Evolutionary conservation across 257 asterid genomes (phyloP), one percentile per base, ranked within the genome.

Genomic region (Fraxinus quadrangulata): DNA sequence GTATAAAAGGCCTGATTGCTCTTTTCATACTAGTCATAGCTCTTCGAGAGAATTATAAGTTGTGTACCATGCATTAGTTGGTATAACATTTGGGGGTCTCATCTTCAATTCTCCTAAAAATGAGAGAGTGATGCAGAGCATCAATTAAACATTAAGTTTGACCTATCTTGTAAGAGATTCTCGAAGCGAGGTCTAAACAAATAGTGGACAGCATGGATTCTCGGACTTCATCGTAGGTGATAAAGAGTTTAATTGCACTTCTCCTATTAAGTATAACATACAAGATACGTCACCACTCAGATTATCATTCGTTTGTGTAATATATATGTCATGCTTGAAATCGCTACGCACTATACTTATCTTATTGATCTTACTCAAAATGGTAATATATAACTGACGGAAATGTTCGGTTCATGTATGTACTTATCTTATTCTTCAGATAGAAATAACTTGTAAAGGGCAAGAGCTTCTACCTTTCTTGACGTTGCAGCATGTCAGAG

Each of bases 401-500:
- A 56, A 17, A 56, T 61, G 26, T 49, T 66, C n/a, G 42, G 31
- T 39, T 56, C 6, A 14, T 66, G 21, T 2, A 17, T 17, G 21
- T 51, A 19, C 19, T 9, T 51, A 11, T 42, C 51, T 42, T 56
- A 26, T 21, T 61, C 8, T 73, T 49, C 97, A 94, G 99, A 89
- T 94, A 77, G 97, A 94, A 88, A 84, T 94, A 85, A 87, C 80
- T 77, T 94, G 97, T 84, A 94, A 87, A 88, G 99, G 96, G 56
- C 94, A 86, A 81, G 88, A 81, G 76, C 85, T 94, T 31, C 61
- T 30, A 26, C 89, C 96, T 26, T 83, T 78, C 83, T 85, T 91
- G 87, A 90, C 97, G 51, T 78, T 92, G 91, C 96, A 92, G 86
- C 94, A 94, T 73, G 97, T 94, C 74, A 87, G 97, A 86, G 96